phyloP scores from a whole-genome alignment of 371 early-diverging fungal genomes.

The Syncephalastrum contaminatum region DNA sequence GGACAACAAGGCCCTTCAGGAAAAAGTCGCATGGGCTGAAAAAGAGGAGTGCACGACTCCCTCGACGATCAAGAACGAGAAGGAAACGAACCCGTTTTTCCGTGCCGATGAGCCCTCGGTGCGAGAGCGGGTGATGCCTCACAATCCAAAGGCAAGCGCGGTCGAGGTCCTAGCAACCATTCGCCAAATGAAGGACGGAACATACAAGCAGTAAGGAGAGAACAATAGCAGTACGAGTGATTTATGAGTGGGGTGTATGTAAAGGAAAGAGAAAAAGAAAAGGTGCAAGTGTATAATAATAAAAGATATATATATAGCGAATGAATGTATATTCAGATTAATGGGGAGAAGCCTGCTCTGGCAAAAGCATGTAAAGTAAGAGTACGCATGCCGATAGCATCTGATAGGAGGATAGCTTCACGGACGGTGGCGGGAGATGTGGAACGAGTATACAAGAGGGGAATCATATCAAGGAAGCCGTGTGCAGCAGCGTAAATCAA shows the following conservation, averaged over 20 bases:
- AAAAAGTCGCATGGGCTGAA: conserved; percentile 61
- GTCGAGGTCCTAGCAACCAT: conserved; percentile 34
- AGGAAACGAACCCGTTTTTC: conserved; percentile 85
- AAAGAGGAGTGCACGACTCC: conserved; percentile 67
- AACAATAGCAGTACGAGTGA: no score
- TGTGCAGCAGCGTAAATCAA: conserved; percentile 44
- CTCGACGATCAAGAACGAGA: conserved; percentile 80
- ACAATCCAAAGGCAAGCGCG: conserved; percentile 9
- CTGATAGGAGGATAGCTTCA: conserved; percentile 27
- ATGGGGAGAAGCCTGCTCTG: no score
- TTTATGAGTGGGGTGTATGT: no score
- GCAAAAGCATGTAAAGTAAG: no score
- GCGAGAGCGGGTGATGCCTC: conserved; percentile 14
- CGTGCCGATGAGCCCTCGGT: conserved; percentile 48
- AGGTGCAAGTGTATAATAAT: no score
- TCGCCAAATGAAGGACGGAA: conserved; percentile 42
- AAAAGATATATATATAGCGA: no score
- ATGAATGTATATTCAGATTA: no score
- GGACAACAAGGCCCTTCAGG: conserved; percentile 33
- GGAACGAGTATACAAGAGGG: conserved; percentile 24
- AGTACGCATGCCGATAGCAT: neutral
- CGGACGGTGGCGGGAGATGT: conserved; percentile 34
- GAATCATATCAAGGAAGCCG: conserved; percentile 43
- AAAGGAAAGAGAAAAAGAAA: no score
- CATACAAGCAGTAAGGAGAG: no score